Conservation (phyloP, 2,329 filamentous ascomycete genomes). For the Chalaropsis ovoidea region DNA sequence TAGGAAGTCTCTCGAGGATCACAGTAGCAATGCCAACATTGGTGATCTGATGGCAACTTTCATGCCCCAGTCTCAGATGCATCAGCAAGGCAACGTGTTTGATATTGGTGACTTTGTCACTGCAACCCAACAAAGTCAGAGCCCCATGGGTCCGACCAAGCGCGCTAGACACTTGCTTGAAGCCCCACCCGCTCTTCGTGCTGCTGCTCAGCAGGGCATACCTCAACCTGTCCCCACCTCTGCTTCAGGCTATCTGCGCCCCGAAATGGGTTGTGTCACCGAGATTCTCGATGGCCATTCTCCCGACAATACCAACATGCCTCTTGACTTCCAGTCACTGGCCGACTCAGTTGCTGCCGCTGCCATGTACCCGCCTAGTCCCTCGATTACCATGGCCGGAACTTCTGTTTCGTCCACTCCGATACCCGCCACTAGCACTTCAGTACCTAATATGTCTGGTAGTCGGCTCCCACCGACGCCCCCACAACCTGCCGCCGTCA, state of each 20-base stretch:
- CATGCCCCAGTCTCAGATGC: constrained; percentile 49
- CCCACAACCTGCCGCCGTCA: constrained; percentile 27
- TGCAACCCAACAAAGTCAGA: constrained; percentile 34
- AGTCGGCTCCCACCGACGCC: neutral
- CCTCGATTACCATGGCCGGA: constrained; percentile 27
- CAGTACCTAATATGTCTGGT: neutral
- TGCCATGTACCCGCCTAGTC: constrained; percentile 8
- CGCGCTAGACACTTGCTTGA: constrained; percentile 44
- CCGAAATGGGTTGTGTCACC: constrained; percentile 48
- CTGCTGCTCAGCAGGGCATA: constrained; percentile 29
- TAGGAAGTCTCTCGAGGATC: constrained; percentile 80
- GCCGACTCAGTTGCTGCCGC: neutral
- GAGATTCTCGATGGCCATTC: constrained; percentile 48
- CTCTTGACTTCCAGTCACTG: constrained; percentile 6
- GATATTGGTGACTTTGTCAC: constrained; percentile 51
- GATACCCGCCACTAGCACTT: constrained; percentile 26
- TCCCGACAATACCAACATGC: constrained; percentile 31
- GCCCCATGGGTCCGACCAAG: constrained; percentile 39
- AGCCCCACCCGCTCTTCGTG: constrained; percentile 35
- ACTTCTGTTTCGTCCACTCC: constrained; percentile 29
- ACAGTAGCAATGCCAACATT: constrained; percentile 59
- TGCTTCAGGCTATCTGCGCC: constrained; percentile 33
- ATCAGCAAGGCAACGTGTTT: constrained; percentile 45
- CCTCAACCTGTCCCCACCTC: constrained; percentile 29
- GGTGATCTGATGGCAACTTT: constrained; percentile 73